phyloP scores from a whole-genome alignment of 371 early-diverging fungal genomes.

The Mucor velutinosus region DNA sequence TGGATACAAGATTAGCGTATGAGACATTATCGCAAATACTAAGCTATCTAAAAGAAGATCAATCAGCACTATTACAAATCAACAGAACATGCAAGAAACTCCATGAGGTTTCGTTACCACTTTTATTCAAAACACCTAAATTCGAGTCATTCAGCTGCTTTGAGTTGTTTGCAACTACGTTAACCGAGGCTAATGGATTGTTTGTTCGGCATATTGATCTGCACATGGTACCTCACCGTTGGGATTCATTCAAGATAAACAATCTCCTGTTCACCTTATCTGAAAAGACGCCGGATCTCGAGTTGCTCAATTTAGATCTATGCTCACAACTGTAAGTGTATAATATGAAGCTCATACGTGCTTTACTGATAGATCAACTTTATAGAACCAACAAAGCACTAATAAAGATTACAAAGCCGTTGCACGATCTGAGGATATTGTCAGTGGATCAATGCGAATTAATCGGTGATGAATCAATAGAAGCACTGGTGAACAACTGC shows the following conservation, averaged over 20 bases:
- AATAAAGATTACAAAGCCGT: neutral
- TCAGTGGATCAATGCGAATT: slow-evolving; percentile 17
- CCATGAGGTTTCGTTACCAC: neutral
- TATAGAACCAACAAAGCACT: slow-evolving; percentile 18
- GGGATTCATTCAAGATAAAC: slow-evolving; percentile 9
- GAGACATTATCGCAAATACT: slow-evolving; percentile 54
- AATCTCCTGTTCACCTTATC: neutral
- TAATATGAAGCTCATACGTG: neutral
- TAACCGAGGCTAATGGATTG: slow-evolving; percentile 1
- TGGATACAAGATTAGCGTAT: slow-evolving; percentile 37
- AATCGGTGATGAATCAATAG: slow-evolving; percentile 18
- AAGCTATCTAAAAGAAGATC: slow-evolving; percentile 15
- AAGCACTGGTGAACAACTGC: neutral
- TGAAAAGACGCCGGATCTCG: slow-evolving; percentile 16
- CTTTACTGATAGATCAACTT: neutral
- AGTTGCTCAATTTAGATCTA: slow-evolving; percentile 22
- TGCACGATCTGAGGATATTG: slow-evolving; percentile 16
- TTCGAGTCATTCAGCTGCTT: slow-evolving; percentile 6
- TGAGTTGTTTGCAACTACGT: slow-evolving; percentile 10
- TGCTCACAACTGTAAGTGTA: slow-evolving; percentile 5
- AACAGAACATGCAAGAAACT: slow-evolving; percentile 5
- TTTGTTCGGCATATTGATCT: slow-evolving; percentile 16
- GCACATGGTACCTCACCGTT: slow-evolving; percentile 26
- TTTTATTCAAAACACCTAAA: slow-evolving; percentile 21
- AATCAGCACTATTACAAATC: slow-evolving; percentile 10